These are phyloP conservation scores for Pseudonitzschia multiseries DNA, from an alignment of 108 stramenopile species.

Conservation along the genomic window DNA sequence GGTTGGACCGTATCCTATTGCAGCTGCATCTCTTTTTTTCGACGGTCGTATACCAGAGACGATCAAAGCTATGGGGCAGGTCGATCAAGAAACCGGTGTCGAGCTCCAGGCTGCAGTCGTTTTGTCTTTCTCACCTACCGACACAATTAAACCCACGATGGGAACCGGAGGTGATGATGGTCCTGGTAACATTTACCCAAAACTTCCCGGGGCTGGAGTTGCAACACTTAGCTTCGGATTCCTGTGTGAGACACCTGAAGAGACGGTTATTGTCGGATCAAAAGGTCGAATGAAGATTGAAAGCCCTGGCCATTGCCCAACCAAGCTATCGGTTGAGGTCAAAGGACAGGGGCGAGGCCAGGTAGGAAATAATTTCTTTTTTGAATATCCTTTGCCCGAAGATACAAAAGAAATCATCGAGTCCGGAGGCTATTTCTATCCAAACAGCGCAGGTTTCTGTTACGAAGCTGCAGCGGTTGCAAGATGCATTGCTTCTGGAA, in stretches of 20 bases:
- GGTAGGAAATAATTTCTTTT: conserved; percentile 20
- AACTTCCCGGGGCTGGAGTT: conserved; percentile 61
- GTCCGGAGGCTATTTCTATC: conserved; percentile 78
- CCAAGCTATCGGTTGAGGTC: conserved; percentile 45
- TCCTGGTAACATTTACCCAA: conserved; percentile 30
- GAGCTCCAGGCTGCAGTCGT: conserved; percentile 57
- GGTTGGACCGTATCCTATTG: conserved; percentile 65
- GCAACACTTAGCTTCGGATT: conserved; percentile 58
- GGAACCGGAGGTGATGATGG: conserved; percentile 12
- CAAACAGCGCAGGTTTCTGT: conserved; percentile 73
- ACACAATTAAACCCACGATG: conserved; percentile 24
- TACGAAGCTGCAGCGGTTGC: conserved; percentile 87
- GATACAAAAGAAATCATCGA: conserved; percentile 52
- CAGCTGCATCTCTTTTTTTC: conserved; percentile 62
- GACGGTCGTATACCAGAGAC: conserved; percentile 24
- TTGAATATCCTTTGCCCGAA: conserved; percentile 57
- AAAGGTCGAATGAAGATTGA: conserved; percentile 73
- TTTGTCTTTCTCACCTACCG: conserved; percentile 52
- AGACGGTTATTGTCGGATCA: conserved; percentile 67
- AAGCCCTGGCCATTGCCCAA: conserved; percentile 78
- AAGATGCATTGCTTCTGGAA: conserved; percentile 73
- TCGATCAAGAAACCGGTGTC: conserved; percentile 57
- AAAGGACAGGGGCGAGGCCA: conserved; percentile 58
- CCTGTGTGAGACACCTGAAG: conserved; percentile 72
- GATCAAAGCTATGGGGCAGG: conserved; percentile 54